These are phyloP conservation scores for Echinochloa phyllopogon DNA, from an alignment of 176 grass and related monocot species.

Conservation along the genomic window DNA sequence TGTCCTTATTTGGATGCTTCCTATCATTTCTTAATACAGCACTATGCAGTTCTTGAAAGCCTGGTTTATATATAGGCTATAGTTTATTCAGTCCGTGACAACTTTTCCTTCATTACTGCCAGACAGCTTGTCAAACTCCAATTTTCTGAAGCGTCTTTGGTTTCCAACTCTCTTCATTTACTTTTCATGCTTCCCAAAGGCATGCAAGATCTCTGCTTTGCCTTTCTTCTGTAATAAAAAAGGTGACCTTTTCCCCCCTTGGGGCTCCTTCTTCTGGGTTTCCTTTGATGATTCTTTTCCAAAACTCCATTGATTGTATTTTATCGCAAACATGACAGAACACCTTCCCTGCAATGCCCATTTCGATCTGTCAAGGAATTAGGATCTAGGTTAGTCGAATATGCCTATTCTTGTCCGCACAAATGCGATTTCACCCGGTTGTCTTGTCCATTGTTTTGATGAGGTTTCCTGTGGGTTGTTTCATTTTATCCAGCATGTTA, in stretches of 20 bases:
- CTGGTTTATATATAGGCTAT: conserved; percentile 4
- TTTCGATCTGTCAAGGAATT: not conserved
- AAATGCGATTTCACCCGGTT: not conserved
- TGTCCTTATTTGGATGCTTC: conserved; percentile 22
- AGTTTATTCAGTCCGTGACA: conserved; percentile 31
- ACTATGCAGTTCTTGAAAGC: conserved; percentile 21
- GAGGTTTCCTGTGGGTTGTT: conserved; percentile 8
- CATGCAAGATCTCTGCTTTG: not conserved
- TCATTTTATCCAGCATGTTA: conserved; percentile 21
- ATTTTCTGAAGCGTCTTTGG: not conserved
- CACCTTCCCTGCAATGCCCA: not conserved
- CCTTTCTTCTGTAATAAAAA: not conserved
- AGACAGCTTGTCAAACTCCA: conserved; percentile 48
- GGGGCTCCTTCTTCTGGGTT: not conserved
- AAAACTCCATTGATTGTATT: not conserved
- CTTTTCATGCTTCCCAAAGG: conserved; percentile 13
- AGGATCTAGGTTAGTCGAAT: conserved; percentile 1
- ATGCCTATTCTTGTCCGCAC: conserved; percentile 15
- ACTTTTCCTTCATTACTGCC: not conserved
- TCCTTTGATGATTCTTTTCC: not conserved
- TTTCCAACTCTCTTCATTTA: not conserved
- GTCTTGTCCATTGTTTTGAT: conserved; percentile 22
- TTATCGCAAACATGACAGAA: not conserved
- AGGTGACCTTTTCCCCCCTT: not conserved
- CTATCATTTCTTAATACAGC: conserved; percentile 23